These are phyloP conservation scores for Naganishia friedmannii DNA, from an alignment of 768 basidiomycete genomes.

Conservation along the genomic window DNA sequence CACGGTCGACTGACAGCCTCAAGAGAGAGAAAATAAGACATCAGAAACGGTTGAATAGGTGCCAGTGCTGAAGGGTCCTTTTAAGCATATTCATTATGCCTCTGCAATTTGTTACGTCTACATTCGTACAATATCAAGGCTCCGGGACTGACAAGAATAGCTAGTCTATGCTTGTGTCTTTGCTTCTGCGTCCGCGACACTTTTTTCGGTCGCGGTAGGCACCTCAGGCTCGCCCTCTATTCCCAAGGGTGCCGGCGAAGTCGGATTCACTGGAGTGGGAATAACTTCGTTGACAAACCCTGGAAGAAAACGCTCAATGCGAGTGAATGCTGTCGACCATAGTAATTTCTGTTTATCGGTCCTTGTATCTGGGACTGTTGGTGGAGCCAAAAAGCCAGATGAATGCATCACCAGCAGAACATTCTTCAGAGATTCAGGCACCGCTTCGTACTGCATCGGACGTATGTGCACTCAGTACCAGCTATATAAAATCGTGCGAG, in stretches of 20 bases:
- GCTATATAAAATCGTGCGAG: not conserved
- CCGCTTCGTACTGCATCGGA: constrained; percentile 73
- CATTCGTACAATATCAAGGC: not conserved
- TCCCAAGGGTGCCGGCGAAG: not conserved
- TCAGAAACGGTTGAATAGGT: too few relatives aligned
- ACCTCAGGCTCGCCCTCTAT: not conserved
- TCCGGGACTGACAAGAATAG: not conserved
- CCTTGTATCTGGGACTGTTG: constrained; percentile 40
- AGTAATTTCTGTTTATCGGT: constrained; percentile 53
- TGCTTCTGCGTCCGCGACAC: not conserved
- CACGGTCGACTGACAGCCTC: too few relatives aligned
- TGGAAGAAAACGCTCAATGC: constrained; percentile 86
- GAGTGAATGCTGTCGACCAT: constrained; percentile 80
- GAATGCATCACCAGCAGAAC: constrained; percentile 94
- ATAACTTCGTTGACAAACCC: constrained; percentile 64
- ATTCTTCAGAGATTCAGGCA: constrained; percentile 95
- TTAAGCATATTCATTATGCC: too few relatives aligned
- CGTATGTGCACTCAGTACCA: too few relatives aligned
- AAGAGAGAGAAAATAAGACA: too few relatives aligned
- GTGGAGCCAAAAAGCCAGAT: constrained; percentile 74
- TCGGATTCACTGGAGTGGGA: constrained; percentile 51
- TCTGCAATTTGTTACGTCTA: too few relatives aligned
- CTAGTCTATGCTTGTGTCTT: not conserved
- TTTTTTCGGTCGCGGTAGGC: not conserved
- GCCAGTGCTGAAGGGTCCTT: too few relatives aligned